A percentile compares a stretch with the other conserved stretches of the same genome.
Conservation (phyloP, 768 basidiomycete genomes). For the Porphyrellus cyaneotinctus region DNA sequence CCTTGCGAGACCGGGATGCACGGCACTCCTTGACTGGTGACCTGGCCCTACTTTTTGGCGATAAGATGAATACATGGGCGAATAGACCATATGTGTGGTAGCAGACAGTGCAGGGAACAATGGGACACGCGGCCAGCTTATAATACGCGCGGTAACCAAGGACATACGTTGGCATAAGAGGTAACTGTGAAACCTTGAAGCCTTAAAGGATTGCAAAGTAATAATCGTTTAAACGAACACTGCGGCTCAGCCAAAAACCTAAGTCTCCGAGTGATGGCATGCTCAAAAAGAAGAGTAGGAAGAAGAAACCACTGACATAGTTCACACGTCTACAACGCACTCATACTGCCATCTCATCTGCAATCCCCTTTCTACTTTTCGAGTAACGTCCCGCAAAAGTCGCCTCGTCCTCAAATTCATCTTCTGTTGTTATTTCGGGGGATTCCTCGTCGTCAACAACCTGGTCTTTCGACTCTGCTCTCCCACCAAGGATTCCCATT, state of each 20-base stretch:
- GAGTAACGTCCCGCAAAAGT: constrained; percentile 71
- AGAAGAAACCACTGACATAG: constrained; percentile 11
- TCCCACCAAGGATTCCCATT: constrained; percentile 37
- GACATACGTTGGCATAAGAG: constrained; percentile 3
- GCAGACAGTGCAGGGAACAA: constrained; percentile 19
- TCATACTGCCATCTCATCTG: constrained; percentile 34
- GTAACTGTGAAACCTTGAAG: background rate
- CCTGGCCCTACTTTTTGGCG: background rate
- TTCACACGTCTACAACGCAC: constrained; percentile 5
- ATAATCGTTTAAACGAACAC: constrained; percentile 4
- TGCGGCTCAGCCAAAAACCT: constrained; percentile 13
- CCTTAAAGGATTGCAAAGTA: constrained; percentile 3
- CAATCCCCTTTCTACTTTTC: constrained; percentile 44
- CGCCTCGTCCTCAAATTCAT: constrained; percentile 67
- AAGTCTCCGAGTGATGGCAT: constrained; percentile 17
- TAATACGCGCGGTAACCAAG: constrained; percentile 10
- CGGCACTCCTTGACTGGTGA: constrained; percentile 71
- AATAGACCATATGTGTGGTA: constrained; percentile 28
- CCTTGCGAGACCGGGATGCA: constrained; percentile 64
- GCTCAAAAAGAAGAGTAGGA: constrained; percentile 2
- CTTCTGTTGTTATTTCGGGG: constrained; percentile 57
- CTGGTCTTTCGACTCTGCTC: constrained; percentile 32
- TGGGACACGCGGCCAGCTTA: constrained; percentile 1
- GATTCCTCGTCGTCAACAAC: constrained; percentile 50
- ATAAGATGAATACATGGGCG: constrained; percentile 5